Evolutionary conservation across 2,329 filamentous ascomycete genomes (phyloP).

Genomic region (Microsporum audouinii): DNA sequence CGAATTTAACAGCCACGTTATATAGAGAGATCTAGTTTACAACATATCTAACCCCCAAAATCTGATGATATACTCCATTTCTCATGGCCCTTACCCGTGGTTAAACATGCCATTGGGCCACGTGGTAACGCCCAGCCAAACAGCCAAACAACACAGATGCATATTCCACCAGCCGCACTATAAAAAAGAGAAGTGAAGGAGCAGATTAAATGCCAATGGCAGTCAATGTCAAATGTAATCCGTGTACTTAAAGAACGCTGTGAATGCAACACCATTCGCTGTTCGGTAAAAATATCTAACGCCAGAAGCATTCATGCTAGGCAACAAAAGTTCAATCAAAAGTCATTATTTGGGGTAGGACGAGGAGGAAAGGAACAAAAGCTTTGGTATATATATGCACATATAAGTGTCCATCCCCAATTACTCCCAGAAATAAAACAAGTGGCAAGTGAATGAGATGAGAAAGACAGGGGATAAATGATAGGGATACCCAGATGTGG

Average conservation of each 20-base stretch:
- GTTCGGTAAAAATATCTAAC: not conserved
- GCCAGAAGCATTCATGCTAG: not conserved
- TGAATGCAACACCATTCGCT: not conserved
- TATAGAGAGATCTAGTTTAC: not conserved
- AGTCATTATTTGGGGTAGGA: not conserved
- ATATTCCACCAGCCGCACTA: not conserved
- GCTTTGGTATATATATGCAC: conserved; percentile 3
- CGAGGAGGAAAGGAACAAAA: not conserved
- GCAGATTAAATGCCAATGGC: not conserved
- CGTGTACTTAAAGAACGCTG: not conserved
- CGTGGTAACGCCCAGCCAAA: not conserved
- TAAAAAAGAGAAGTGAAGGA: not conserved
- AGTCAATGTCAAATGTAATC: not conserved
- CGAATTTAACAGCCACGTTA: not conserved
- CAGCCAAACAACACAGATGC: not conserved
- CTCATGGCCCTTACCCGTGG: not conserved
- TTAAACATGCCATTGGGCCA: not conserved
- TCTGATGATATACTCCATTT: not conserved
- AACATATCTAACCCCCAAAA: not conserved
- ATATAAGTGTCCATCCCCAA: not conserved
- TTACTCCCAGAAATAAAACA: not conserved
- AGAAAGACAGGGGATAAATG: not conserved
- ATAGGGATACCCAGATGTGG: not conserved
- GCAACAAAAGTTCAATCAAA: not conserved
- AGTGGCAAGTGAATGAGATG: not conserved